Conservation (phyloP, 2,329 filamentous ascomycete genomes). For the Penicillium polonicum region DNA sequence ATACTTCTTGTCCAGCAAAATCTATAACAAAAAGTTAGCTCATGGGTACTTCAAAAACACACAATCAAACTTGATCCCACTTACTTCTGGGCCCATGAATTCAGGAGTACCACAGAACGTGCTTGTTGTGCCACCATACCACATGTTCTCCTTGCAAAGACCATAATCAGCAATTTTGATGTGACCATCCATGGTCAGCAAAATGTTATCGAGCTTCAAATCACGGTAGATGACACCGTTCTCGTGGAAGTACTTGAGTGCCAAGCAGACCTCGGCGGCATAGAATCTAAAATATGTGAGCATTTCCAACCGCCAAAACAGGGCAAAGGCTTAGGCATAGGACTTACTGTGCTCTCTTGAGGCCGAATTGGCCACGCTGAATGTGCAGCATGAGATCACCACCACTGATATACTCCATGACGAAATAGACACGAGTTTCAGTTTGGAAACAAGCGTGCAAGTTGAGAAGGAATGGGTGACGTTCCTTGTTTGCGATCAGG, state of each 20-base stretch:
- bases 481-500: constrained; percentile 92
- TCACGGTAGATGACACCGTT: constrained; percentile 96
- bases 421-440: constrained; percentile 96
- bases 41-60: background rate
- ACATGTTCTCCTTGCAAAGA: constrained; percentile 99
- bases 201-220: constrained; percentile 81
- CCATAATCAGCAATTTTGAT: constrained; percentile 99
- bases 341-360: constrained; percentile 89
- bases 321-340: background rate
- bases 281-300: constrained; percentile 68
- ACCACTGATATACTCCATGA: constrained; percentile 99
- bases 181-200: constrained; percentile 90
- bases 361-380: constrained; percentile 91
- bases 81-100: constrained; percentile 97
- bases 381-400: constrained; percentile 99
- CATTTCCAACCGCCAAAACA: background rate
- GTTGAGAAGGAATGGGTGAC: constrained; percentile 92
- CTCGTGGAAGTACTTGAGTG: constrained; percentile 98
- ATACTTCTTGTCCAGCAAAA: constrained; percentile 97
- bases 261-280: constrained; percentile 93
- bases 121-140: constrained; percentile 94
- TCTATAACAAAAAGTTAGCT: constrained; percentile 53
- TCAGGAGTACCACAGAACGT: constrained; percentile 99
- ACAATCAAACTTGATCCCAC: constrained; percentile 16
- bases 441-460: constrained; percentile 99